A percentile compares a stretch with the other conserved stretches of the same genome.
phyloP scores from a whole-genome alignment of 2,329 filamentous ascomycete genomes.

The Fusarium denticulatum region DNA sequence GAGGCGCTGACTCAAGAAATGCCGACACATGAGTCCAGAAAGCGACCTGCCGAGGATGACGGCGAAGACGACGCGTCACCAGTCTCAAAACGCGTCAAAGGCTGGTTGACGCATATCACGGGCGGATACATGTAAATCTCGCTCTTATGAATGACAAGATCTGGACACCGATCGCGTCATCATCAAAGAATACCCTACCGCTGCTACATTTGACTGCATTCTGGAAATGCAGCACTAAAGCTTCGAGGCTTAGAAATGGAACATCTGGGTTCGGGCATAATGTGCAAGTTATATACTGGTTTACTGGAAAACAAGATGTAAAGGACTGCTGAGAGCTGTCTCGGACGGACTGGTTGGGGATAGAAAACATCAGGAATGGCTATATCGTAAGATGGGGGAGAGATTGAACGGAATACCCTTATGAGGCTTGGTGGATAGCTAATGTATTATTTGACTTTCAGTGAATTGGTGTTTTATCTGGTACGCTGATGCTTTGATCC shows the following conservation, averaged over 20 bases:
- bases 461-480: not conserved
- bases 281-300: not conserved
- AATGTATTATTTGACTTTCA: not conserved
- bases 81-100: slow-evolving; percentile 13
- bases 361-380: not conserved
- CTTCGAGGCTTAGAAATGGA: not conserved
- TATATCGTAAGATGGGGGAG: no score
- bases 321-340: not conserved
- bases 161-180: not conserved
- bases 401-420: not conserved
- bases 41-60: slow-evolving; percentile 2
- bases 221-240: not conserved
- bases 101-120: slow-evolving; percentile 4
- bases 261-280: not conserved
- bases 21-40: not conserved
- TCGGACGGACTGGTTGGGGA: not conserved
- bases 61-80: slow-evolving; percentile 8
- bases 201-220: not conserved
- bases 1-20: not conserved
- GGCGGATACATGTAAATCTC: slow-evolving; percentile 3
- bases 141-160: not conserved
- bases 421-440: not conserved
- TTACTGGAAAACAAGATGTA: not conserved
- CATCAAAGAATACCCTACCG: not conserved
- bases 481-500: fast-evolving